Base-by-base conservation (phyloP, 176 grass and related monocot genomes). In the Aegilops tauschii region DNA sequence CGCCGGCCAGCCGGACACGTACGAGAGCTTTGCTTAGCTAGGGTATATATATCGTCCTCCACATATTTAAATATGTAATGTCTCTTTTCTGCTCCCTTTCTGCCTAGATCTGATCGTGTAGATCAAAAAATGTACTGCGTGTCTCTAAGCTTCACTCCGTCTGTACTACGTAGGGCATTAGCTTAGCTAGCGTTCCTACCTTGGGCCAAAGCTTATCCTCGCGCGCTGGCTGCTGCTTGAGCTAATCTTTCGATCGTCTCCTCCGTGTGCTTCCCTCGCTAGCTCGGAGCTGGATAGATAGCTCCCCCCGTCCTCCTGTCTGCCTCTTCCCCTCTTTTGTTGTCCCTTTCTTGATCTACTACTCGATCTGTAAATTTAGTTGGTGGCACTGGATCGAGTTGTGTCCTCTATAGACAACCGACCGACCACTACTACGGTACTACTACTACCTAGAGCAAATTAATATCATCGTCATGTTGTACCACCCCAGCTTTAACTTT, bases 321-420 rank as follows among this genome's bases (percentile, higher is more conserved):
- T 27, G 13, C 42, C 39, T 62, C 8, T 12, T 2, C 14, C 54
- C 49, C 40, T 76, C 18, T 61, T 44, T 88, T 80, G 23, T 74
- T 87, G 34, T 66, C 28, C 40, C 27, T 34, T 47, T 89, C 30
- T 64, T 56, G 28, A 17, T 64, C 58, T 44, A 29, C 62, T 73
- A 32, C 63, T 82, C 47, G 37, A 42, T 74, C 32, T 92, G 88
- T 94, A 92, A 86, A 93, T 92, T 86, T 93, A 88, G 84, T 74
- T 84, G 84, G 87, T 89, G 82, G 88, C 59, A 73, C 25, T 82
- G 93, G 94, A 91, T 96, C 88, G 94, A 96, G 96, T 94, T 93
- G 96, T 91, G 84, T 86, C 70, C 80, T 83, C 90, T 81, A 84
- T 59, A 85, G 93, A 92, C 96, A 96, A 98, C 96, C 93, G 84